Conservation (phyloP, 2,329 filamentous ascomycete species). For the Canariomyces notabilis region DNA sequence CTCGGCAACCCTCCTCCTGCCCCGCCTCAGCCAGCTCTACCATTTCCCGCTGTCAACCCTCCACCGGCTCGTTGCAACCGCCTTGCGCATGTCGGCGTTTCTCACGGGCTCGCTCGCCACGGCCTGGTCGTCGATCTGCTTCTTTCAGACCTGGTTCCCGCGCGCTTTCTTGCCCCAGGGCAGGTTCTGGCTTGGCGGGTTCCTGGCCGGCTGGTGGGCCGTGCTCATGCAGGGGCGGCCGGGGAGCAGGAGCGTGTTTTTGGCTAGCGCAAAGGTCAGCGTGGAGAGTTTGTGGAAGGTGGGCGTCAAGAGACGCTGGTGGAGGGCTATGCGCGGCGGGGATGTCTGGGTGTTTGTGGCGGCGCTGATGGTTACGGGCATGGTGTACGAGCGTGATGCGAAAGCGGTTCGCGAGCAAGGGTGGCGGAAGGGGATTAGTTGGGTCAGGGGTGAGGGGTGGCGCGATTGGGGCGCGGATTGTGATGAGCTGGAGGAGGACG, state of each 20-base stretch:
- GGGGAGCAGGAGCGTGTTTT: conserved; percentile 62
- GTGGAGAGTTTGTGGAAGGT: conserved; percentile 88
- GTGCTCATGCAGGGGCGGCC: conserved; percentile 59
- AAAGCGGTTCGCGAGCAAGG: conserved; percentile 60
- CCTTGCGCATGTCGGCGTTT: conserved; percentile 72
- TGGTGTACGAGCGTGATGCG: conserved; percentile 69
- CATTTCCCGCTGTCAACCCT: conserved; percentile 63
- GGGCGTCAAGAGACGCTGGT: conserved; percentile 84
- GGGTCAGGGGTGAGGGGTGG: conserved; percentile 71
- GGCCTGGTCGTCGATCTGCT: conserved; percentile 82
- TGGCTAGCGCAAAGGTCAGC: conserved; percentile 74
- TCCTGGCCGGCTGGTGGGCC: conserved; percentile 79
- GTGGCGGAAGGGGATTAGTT: conserved; percentile 67
- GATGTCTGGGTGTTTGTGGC: conserved; percentile 80
- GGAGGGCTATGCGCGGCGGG: conserved; percentile 74
- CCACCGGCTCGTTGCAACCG: conserved; percentile 59
- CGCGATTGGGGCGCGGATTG: conserved; percentile 59
- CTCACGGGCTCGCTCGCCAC: conserved; percentile 79
- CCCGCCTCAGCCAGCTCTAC: conserved; percentile 63
- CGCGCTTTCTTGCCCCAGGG: conserved; percentile 70
- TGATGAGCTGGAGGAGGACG: conserved; percentile 37
- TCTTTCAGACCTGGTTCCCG: conserved; percentile 78
- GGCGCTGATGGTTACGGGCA: conserved; percentile 72
- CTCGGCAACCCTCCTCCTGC: conserved; percentile 63
- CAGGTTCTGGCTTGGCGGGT: conserved; percentile 85